A percentile compares a stretch with the other conserved stretches of the same genome.
These are phyloP conservation scores for Erodium maritimum DNA, from an alignment of 345 rosid genomes.

Conservation along the genomic window DNA sequence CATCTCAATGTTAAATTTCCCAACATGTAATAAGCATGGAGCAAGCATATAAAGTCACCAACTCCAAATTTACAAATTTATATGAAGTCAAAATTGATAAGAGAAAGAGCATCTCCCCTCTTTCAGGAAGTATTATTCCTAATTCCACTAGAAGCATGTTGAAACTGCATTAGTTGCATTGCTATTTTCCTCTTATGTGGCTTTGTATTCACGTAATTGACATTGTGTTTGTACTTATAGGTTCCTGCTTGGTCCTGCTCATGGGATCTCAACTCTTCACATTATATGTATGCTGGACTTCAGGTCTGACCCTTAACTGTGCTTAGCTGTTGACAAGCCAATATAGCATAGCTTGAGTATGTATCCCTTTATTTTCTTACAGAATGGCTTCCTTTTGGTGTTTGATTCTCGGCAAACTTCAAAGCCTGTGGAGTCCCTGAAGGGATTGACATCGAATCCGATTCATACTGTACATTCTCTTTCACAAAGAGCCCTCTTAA, in stretches of 20 bases:
- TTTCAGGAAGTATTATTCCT: too few species aligned
- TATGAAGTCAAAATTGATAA: too few species aligned
- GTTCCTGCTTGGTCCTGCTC: conserved; percentile 90
- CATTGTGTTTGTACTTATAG: conserved; percentile 19
- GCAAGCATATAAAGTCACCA: too few species aligned
- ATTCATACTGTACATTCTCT: conserved; percentile 62
- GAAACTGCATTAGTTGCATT: too few species aligned
- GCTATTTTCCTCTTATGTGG: not conserved
- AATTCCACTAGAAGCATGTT: too few species aligned
- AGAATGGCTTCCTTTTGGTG: conserved; percentile 65
- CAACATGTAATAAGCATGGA: too few species aligned
- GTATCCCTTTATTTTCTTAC: conserved; percentile 9
- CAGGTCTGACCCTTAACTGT: conserved; percentile 35
- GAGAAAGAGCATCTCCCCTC: too few species aligned
- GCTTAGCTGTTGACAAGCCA: not conserved
- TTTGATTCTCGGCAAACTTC: conserved; percentile 78
- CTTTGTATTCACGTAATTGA: conserved; percentile 2
- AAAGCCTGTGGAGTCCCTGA: conserved; percentile 37
- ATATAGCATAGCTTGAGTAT: not conserved
- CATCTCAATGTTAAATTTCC: too few species aligned
- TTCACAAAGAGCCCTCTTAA: conserved; percentile 31
- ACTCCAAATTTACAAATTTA: too few species aligned
- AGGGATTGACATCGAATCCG: conserved; percentile 59
- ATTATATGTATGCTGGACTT: conserved; percentile 70
- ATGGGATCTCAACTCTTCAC: conserved; percentile 62